phyloP scores from a whole-genome alignment of 495 filamentous ascomycete genomes.

The Sporormia fimetaria region DNA sequence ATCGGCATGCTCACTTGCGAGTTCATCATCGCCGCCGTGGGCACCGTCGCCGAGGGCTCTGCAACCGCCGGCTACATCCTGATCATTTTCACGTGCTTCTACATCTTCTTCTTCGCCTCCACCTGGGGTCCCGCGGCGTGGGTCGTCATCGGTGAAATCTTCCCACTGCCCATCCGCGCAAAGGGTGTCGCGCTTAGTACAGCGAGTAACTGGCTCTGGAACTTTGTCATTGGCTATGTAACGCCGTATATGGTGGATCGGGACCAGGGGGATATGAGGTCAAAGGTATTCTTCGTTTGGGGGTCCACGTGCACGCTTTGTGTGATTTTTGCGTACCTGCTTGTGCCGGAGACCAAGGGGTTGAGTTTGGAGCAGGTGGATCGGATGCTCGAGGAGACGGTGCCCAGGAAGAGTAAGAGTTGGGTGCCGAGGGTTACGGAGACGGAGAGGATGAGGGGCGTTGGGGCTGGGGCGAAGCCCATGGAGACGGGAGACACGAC shows the following conservation, averaged over 20 bases:
- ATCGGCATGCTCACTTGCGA: conserved; percentile 75
- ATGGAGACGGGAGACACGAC: too few species aligned
- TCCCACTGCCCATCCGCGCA: conserved; percentile 69
- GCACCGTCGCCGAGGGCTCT: conserved; percentile 31
- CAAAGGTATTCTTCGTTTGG: conserved; percentile 73
- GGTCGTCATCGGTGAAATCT: conserved; percentile 83
- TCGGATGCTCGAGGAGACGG: conserved; percentile 76
- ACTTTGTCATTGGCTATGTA: conserved; percentile 53
- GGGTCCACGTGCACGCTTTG: conserved; percentile 55
- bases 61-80: conserved; percentile 22
- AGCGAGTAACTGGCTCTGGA: conserved; percentile 82
- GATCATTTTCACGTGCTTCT: conserved; percentile 37
- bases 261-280: conserved; percentile 49
- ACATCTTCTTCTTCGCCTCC: conserved; percentile 45
- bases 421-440: conserved; percentile 63
- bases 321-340: conserved; percentile 61
- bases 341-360: conserved; percentile 79
- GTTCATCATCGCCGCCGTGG: conserved; percentile 69
- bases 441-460: too few species aligned
- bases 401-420: conserved; percentile 50
- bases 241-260: conserved; percentile 67
- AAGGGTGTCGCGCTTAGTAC: conserved; percentile 71
- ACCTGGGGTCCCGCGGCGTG: conserved; percentile 49
- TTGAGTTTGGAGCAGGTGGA: conserved; percentile 81
- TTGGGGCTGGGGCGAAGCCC: too few species aligned